Base-by-base conservation (phyloP, 2,329 filamentous ascomycete species). In the Paraconiothyrium brasiliense region DNA sequence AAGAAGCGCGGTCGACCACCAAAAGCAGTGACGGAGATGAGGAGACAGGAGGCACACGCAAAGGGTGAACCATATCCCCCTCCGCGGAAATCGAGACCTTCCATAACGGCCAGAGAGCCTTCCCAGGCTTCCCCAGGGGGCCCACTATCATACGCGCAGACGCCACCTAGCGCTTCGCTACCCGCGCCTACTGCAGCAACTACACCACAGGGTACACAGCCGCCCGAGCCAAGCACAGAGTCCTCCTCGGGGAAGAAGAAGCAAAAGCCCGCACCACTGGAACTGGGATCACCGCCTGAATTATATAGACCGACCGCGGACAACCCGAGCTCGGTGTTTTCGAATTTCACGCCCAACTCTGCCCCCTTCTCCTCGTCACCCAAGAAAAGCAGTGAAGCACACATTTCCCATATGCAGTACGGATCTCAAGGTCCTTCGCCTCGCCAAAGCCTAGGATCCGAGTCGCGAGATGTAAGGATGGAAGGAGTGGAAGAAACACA, bases 1-100 rank as follows among this genome's bases (percentile, higher is more conserved):
- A 81, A 82, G 66, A 83, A 83, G 68, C 77, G 82, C 57, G 82
- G 82, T 34, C 75, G 82, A 57, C 82, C 82, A 8, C 82, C 82
- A 4, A 84, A 83, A 62, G 81, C 79, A 58, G 80, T 83, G 66
- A 77, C 79, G 43, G 77, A 82, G 59, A 78, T 78, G 57, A 80
- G 80, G 69, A 80, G 78, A 35, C 77, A 79, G 56, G 79, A 76
- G 60, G 78, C 79, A 56, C 72, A 74, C 48, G 75, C 76, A 41
- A 73, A 76, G 41, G 79, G 77, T 10, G 78, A 81, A 61, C 65
- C 73, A 22, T 79, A 80, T 50, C 76, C 78, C 51, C 75, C 76
- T 54, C 74, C 77, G 13, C 72, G 76, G 58, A 74, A 73, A 63
- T 69, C 68, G 20, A 72, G 75, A 54, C 63, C 68, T 27, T 78